Percentiles rank a stretch among this genome's conserved stretches.
Evolutionary conservation across 2,329 filamentous ascomycete genomes (phyloP).

Genomic region (Thielaviopsis populi): DNA sequence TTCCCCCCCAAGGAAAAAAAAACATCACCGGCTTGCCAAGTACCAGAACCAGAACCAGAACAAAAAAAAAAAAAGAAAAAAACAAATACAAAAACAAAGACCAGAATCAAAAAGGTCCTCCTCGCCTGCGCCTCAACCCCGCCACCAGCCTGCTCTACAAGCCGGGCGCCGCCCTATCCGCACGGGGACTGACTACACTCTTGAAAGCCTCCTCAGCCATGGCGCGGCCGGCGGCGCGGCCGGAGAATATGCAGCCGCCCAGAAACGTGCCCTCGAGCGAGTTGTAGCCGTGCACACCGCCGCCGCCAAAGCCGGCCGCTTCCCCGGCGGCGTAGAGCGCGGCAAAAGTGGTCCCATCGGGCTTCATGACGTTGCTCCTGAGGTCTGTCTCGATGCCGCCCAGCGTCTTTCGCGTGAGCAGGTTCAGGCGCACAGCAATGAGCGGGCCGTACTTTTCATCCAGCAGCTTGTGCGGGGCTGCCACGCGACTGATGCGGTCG

Average conservation of each 20-base stretch:
- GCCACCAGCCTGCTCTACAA: conserved; percentile 1
- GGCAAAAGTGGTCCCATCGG: conserved; percentile 32
- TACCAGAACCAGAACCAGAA: no score
- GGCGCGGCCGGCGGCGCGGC: conserved; percentile 39
- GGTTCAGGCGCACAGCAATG: conserved; percentile 45
- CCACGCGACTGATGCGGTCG: conserved; percentile 36
- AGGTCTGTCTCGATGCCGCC: conserved; percentile 46
- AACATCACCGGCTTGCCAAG: background rate
- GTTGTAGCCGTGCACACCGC: conserved; percentile 47
- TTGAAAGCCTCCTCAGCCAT: conserved; percentile 32
- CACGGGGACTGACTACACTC: background rate
- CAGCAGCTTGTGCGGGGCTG: conserved; percentile 37
- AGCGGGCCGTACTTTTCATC: conserved; percentile 42
- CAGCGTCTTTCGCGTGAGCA: conserved; percentile 46
- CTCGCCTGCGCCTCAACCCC: background rate
- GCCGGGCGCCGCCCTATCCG: background rate
- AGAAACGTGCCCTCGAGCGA: conserved; percentile 48
- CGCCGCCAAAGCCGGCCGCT: conserved; percentile 45
- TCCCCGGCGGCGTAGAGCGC: conserved; percentile 47
- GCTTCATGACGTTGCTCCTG: conserved; percentile 37
- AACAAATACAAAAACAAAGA: background rate
- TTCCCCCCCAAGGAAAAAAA: no score
- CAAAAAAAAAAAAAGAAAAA: background rate
- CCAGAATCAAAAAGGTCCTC: background rate
- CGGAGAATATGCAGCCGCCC: conserved; percentile 48